phyloP scores from a whole-genome alignment of 2,329 filamentous ascomycete species.

The Triangularia verruculosa region DNA sequence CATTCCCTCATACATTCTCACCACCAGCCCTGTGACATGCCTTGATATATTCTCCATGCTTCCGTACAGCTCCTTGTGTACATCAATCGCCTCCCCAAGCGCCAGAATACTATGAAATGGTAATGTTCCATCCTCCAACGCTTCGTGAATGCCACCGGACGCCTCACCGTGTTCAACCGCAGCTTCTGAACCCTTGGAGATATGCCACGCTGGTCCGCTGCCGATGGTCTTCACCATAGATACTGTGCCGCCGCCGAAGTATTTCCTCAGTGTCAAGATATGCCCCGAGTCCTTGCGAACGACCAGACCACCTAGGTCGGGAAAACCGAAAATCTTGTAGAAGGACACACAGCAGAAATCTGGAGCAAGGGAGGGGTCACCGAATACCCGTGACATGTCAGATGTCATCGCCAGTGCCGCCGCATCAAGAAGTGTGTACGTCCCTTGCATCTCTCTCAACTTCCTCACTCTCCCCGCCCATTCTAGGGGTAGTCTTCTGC shows the following conservation, averaged over 20 bases:
- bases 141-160: constrained; percentile 49
- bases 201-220: constrained; percentile 52
- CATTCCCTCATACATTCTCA: constrained; percentile 48
- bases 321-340: constrained; percentile 67
- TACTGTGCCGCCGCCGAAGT: constrained; percentile 68
- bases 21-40: constrained; percentile 54
- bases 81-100: constrained; percentile 56
- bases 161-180: constrained; percentile 19
- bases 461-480: constrained; percentile 48
- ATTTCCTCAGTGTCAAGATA: constrained; percentile 53
- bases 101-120: constrained; percentile 65
- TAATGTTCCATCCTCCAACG: constrained; percentile 64
- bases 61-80: constrained; percentile 54
- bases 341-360: constrained; percentile 61
- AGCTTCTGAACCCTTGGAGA: constrained; percentile 46
- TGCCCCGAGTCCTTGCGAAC: constrained; percentile 55
- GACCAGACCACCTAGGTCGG: constrained; percentile 60
- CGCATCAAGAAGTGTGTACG: constrained; percentile 58
- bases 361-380: constrained; percentile 48
- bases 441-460: constrained; percentile 35
- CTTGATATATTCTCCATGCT: constrained; percentile 57
- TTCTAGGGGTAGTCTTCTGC: constrained; percentile 55
- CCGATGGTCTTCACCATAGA: constrained; percentile 55
- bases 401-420: constrained; percentile 63
- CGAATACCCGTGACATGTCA: constrained; percentile 50